phyloP scores from a whole-genome alignment of 176 grass and related monocot genomes.

The Cenchrus purpureus region DNA sequence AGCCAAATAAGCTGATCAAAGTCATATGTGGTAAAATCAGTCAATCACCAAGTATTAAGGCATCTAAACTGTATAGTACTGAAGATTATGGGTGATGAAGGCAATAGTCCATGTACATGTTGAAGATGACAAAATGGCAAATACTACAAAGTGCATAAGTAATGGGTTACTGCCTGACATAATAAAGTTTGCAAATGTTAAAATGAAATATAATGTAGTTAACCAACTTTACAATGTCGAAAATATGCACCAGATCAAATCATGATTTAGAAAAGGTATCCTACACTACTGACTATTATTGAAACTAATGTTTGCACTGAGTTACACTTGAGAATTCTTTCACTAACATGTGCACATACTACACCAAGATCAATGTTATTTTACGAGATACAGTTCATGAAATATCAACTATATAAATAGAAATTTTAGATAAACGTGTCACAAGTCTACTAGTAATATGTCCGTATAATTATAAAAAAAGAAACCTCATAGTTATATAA shows the following conservation, averaged over 20 bases:
- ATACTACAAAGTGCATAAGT: constrained; percentile 18
- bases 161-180: not conserved
- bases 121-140: constrained; percentile 6
- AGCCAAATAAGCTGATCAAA: no score
- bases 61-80: not conserved
- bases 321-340: not conserved
- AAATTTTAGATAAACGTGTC: not conserved
- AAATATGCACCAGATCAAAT: constrained; percentile 13
- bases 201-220: not conserved
- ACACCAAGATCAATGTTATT: not conserved
- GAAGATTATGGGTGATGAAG: not conserved
- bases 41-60: not conserved
- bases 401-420: not conserved
- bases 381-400: not conserved
- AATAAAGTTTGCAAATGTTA: constrained; percentile 1
- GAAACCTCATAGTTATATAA: not conserved
- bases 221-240: constrained; percentile 24
- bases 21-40: not conserved
- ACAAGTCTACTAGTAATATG: not conserved
- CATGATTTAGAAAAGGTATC: not conserved
- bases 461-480: not conserved
- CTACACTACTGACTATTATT: not conserved
- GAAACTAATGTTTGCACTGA: not conserved
- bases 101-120: not conserved
- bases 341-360: constrained; percentile 12